Evolutionary conservation across 495 filamentous ascomycete genomes (phyloP).

Genomic region (Filosporella fistucella): DNA sequence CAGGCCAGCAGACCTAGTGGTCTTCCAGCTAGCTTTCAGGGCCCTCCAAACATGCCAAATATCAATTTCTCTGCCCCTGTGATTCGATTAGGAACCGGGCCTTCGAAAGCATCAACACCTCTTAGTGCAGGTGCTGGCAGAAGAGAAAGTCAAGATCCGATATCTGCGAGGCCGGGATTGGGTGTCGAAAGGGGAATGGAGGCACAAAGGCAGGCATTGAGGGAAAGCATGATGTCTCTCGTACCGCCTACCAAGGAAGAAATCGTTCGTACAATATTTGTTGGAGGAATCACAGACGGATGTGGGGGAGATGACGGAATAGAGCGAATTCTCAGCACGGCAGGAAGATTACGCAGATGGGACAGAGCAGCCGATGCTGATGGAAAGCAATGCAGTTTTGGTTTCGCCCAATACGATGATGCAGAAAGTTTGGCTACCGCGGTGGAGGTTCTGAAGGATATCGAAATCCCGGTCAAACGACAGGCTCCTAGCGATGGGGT

Average conservation of each 20-base stretch:
- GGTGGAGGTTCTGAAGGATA: constrained; percentile 77
- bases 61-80: constrained; percentile 98
- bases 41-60: constrained; percentile 88
- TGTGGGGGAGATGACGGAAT: constrained; percentile 74
- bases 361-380: constrained; percentile 76
- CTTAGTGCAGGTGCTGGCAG: constrained; percentile 35
- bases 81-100: constrained; percentile 78
- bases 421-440: constrained; percentile 82
- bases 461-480: constrained; percentile 80
- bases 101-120: constrained; percentile 58
- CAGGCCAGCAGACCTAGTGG: constrained; percentile 73
- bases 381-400: constrained; percentile 81
- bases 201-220: constrained; percentile 60
- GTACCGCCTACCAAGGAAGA: constrained; percentile 88
- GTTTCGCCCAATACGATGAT: constrained; percentile 96
- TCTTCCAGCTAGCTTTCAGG: constrained; percentile 81
- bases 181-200: constrained; percentile 62
- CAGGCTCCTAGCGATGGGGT: constrained; percentile 45
- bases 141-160: constrained; percentile 32
- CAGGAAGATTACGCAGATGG: constrained; percentile 80
- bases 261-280: constrained; percentile 82
- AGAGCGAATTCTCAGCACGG: constrained; percentile 73
- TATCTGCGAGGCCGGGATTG: constrained; percentile 53
- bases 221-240: constrained; percentile 72
- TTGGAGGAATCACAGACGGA: constrained; percentile 80